Evolutionary conservation across 164 flowering plant species (phyloP), one percentile per base, ranked within the genome.

Genomic region (Vitis cinerea): DNA sequence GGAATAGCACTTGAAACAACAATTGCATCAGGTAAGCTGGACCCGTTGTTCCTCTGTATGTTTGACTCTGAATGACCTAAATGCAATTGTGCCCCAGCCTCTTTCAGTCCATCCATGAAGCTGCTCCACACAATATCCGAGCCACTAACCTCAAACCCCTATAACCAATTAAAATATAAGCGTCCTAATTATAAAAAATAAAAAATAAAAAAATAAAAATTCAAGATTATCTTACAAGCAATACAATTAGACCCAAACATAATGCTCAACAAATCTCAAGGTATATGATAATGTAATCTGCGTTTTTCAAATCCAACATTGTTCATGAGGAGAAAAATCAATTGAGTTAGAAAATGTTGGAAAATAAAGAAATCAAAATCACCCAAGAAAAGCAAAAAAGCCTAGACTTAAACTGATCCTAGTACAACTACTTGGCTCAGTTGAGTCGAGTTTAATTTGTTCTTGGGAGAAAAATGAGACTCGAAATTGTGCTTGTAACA

Each of bases 71-170:
- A 85, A 68, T 85, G 88, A 47, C 83, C 84, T 13, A 83, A 50
- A 60, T 62, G 51, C 59, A 83, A 56, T 10, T 19, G 50, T 44
- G 82, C 83, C 29, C 88, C 88, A 8, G 86, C 78, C 72, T 80
- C 74, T 64, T 65, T 61, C 11, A 85, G 67, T 68, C 79, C 73
- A 71, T 79, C 79, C 85, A 81, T 76, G 61, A 47, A 72, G 53
- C 72, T 74, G 64, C 75, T 85, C 88, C 85, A 80, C 15, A 44
- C 74, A 57, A 81, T 64, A 65, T 85, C 88, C 54, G 86, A 85
- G 11, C 88, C 88, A 56, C 85, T 83, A 54, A 81, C 85, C 71
- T 76, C 81, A 63, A 68, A 81, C 27, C 83, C 88, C 86, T 83
- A 63, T 63, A 15, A 60, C 49, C 19, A 47, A 15, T 30, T 66